Conservation (phyloP, 306 rosid species). For the Cicer pinnatifidum region DNA sequence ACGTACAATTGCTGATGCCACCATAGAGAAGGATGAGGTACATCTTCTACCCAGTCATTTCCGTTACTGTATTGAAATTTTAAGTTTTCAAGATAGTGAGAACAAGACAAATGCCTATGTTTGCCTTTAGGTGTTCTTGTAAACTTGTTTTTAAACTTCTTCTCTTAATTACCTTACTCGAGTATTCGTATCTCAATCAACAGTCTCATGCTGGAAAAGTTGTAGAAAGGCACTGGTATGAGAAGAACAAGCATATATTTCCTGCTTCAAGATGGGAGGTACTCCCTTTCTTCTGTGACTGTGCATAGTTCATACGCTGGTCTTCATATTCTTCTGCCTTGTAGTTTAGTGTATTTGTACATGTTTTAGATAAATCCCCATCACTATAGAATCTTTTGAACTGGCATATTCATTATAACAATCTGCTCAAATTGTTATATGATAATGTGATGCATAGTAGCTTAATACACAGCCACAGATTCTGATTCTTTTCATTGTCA, state of each 20-base stretch:
- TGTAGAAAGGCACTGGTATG: slow-evolving; percentile 98
- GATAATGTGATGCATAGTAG: slow-evolving; percentile 1
- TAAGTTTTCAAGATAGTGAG: slow-evolving; percentile 14
- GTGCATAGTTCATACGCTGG: background rate
- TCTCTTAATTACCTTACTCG: slow-evolving; percentile 11
- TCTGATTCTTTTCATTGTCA: background rate
- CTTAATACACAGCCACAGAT: slow-evolving; percentile 17
- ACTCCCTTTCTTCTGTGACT: slow-evolving; percentile 12
- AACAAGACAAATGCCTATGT: slow-evolving; percentile 1
- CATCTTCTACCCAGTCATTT: slow-evolving; percentile 36
- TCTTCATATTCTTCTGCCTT: background rate
- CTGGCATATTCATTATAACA: background rate
- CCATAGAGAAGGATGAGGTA: slow-evolving; percentile 97
- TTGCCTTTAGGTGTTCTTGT: slow-evolving; percentile 25
- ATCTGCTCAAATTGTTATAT: background rate
- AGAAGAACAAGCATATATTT: slow-evolving; percentile 95
- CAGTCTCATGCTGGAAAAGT: slow-evolving; percentile 99
- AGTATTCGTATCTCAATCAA: slow-evolving; percentile 9
- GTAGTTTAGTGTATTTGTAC: slow-evolving; percentile 1
- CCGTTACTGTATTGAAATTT: slow-evolving; percentile 12
- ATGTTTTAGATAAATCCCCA: background rate
- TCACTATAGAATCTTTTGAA: slow-evolving; percentile 14
- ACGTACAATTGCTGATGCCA: slow-evolving; percentile 94
- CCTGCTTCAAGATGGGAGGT: slow-evolving; percentile 99
- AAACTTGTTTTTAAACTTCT: slow-evolving; percentile 10